These are phyloP conservation scores for Nicotiana undulata DNA, from an alignment of 257 asterid genomes.

Conservation along the genomic window DNA sequence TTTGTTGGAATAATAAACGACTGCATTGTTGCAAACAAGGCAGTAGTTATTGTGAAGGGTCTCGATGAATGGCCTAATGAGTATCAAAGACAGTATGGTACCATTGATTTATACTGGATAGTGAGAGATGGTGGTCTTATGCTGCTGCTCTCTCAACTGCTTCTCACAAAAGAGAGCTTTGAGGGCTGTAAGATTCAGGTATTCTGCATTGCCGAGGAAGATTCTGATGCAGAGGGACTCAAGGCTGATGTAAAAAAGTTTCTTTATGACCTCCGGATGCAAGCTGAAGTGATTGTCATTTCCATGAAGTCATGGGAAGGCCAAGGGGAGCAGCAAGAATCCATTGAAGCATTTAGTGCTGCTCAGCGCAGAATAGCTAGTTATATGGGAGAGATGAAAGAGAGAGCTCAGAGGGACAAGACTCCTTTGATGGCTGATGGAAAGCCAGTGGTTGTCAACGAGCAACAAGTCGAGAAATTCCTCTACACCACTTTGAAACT, in stretches of 20 bases:
- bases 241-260: slow-evolving; percentile 87
- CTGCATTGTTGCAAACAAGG: slow-evolving; percentile 96
- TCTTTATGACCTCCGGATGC: slow-evolving; percentile 95
- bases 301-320: slow-evolving; percentile 97
- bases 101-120: slow-evolving; percentile 96
- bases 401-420: slow-evolving; percentile 46
- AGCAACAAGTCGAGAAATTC: slow-evolving; percentile 85
- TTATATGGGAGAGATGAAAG: slow-evolving; percentile 56
- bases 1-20: slow-evolving; percentile 93
- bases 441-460: slow-evolving; percentile 60
- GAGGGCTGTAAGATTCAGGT: slow-evolving; percentile 98
- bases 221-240: slow-evolving; percentile 88
- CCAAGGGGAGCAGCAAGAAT: slow-evolving; percentile 52
- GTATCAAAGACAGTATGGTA: slow-evolving; percentile 93
- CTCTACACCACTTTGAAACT: slow-evolving; percentile 71
- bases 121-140: slow-evolving; percentile 97
- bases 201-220: slow-evolving; percentile 96
- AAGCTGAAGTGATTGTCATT: slow-evolving; percentile 89
- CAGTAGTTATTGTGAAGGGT: slow-evolving; percentile 94
- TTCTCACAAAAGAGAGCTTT: slow-evolving; percentile 83
- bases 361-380: slow-evolving; percentile 61
- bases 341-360: slow-evolving; percentile 63
- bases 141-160: slow-evolving; percentile 96
- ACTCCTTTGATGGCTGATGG: slow-evolving; percentile 67
- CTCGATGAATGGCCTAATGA: slow-evolving; percentile 99